Percentiles rank a stretch among this genome's conserved stretches.
phyloP scores from a whole-genome alignment of 306 rosid species.

The Argentina anserina region DNA sequence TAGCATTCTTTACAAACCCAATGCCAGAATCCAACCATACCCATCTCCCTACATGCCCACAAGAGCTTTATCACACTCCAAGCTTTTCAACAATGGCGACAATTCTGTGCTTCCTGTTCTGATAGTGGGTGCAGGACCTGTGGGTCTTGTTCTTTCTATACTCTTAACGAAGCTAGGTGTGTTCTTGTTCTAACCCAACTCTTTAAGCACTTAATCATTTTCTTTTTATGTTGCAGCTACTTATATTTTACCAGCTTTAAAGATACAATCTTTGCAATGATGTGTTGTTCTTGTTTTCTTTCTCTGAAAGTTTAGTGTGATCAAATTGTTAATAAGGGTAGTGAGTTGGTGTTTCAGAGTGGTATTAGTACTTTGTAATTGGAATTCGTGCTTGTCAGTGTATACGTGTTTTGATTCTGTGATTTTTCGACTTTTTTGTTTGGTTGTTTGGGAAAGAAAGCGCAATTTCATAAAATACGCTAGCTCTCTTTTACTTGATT shows the following conservation, averaged over 20 bases:
- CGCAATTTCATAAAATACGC: background rate
- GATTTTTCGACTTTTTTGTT: background rate
- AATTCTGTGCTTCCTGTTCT: constrained; percentile 67
- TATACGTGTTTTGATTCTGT: background rate
- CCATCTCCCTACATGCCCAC: constrained; percentile 29
- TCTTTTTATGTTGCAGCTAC: background rate
- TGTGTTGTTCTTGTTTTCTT: background rate
- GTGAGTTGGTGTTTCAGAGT: background rate
- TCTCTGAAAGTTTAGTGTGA: background rate
- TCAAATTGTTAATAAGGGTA: background rate
- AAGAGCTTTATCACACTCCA: constrained; percentile 51
- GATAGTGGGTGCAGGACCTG: constrained; percentile 87
- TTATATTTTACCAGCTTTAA: background rate
- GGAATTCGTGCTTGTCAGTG: background rate
- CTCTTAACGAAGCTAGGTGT: constrained; percentile 83
- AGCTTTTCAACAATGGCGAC: constrained; percentile 33
- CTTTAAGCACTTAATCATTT: background rate
- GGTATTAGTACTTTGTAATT: background rate
- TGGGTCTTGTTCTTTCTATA: constrained; percentile 80
- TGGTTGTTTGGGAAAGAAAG: background rate
- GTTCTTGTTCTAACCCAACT: background rate
- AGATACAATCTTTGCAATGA: background rate
- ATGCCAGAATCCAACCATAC: constrained; percentile 31
- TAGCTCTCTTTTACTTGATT: background rate
- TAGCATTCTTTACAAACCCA: constrained; percentile 23